These are phyloP conservation scores for Arthrobotrys entomopaga DNA, from an alignment of 2,329 filamentous ascomycete species.

Conservation along the genomic window DNA sequence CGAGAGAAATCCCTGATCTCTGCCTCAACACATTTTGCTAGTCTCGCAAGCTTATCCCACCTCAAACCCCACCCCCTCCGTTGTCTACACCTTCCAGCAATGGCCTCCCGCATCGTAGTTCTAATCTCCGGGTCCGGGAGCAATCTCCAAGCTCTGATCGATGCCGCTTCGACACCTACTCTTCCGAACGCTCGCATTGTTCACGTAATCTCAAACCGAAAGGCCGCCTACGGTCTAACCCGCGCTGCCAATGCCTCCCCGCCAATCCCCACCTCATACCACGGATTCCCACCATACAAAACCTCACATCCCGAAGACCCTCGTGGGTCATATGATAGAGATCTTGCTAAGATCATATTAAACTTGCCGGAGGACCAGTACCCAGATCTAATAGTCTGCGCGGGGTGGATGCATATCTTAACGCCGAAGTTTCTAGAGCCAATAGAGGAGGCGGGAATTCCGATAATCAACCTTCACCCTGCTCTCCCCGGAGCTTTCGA, in stretches of 20 bases:
- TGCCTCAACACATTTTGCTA: constrained; percentile 24
- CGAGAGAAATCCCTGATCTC: constrained; percentile 41
- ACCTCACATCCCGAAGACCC: constrained; percentile 72
- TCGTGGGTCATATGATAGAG: constrained; percentile 77
- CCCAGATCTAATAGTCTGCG: constrained; percentile 81
- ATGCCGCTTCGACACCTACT: constrained; percentile 64
- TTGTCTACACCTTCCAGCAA: constrained; percentile 25
- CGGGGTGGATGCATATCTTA: constrained; percentile 89
- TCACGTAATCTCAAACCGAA: constrained; percentile 74
- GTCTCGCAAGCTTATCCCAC: constrained; percentile 15
- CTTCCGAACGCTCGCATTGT: constrained; percentile 65
- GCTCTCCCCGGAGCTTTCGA: constrained; percentile 79
- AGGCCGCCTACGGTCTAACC: constrained; percentile 72
- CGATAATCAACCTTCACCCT: constrained; percentile 85
- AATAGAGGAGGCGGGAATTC: constrained; percentile 70
- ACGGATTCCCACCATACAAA: constrained; percentile 82
- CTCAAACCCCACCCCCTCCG: constrained; percentile 24
- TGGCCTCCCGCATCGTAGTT: constrained; percentile 69
- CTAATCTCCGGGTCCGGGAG: constrained; percentile 79
- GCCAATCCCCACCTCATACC: constrained; percentile 77
- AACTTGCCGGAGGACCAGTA: constrained; percentile 63
- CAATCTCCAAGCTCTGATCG: constrained; percentile 81
- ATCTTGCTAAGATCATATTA: constrained; percentile 75
- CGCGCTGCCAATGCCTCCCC: constrained; percentile 68
- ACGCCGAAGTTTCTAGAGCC: constrained; percentile 76